Evolutionary conservation across 2,329 filamentous ascomycete genomes (phyloP), one percentile per base, ranked within the genome.

Genomic region (Diplocarpon mali): DNA sequence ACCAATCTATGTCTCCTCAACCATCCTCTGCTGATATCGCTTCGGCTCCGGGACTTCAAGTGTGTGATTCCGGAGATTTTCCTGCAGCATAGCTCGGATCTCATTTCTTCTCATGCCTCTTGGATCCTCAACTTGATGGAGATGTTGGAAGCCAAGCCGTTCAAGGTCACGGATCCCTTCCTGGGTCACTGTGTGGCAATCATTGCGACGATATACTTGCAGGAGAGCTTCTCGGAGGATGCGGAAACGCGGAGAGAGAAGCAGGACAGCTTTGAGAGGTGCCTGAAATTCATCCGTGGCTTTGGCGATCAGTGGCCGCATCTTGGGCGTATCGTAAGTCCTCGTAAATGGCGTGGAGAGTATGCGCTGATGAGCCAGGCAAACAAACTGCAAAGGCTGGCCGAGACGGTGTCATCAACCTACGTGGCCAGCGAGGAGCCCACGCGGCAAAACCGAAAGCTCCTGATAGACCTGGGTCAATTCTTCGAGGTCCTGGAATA

Each of bases 81-180:
- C 15, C 63, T 75, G 1, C 71, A 73, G 38, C 69, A 73, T 49
- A 73, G 69, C 0, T 69, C 69, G 11, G 71, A 74, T 43, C 60
- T 70, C 20, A 71, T 73, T 24, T 66, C 67, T 0, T 68, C 67
- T 0, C 71, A 74, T 48, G 69, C 69, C 0, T 67, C 67, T 1
- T 75, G 72, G 72, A 71, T 74, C 20, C 64, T 73, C 3, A 69
- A 72, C 52, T 69, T 72, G 39, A 65, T 75, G 37, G 67, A 71
- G 38, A 64, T 66, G 49, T 62, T 68, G 46, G 60, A 65, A 58
- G 62, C 67, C 51, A 67, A 69, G 53, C 57, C 56, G 0, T 70
- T 72, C 44, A 58, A 65, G 38, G 63, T 69, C 7, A 68, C 68
- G 5, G 68, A 71, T 53, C 68, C 69, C 2, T 64, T 69, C 16